Conservation (phyloP, 208 protist genomes). For the Porcisia deanei region DNA sequence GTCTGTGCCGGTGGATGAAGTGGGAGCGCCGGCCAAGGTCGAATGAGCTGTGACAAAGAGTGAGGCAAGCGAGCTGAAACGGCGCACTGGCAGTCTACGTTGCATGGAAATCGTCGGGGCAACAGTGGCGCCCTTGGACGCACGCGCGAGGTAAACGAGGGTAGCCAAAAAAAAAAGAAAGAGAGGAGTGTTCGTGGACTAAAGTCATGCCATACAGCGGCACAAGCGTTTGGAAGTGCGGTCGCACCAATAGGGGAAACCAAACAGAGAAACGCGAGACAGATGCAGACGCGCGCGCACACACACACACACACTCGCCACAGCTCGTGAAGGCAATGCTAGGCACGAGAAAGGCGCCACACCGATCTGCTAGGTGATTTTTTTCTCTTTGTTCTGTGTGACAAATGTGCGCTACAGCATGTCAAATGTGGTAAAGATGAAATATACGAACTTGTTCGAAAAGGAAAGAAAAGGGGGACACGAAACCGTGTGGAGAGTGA, state of each 20-base stretch:
- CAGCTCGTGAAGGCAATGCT: no score
- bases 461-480: no score
- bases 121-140: neutral
- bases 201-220: neutral
- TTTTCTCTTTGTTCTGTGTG: no score
- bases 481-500: no score
- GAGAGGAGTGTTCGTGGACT: no score
- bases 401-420: no score
- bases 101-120: neutral
- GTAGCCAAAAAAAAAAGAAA: neutral
- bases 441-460: no score
- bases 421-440: no score
- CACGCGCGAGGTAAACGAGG: neutral
- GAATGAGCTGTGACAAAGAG: neutral
- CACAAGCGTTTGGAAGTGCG: neutral
- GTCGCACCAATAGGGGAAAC: neutral
- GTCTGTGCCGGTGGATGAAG: no score
- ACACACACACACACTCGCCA: neutral
- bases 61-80: conserved; percentile 10
- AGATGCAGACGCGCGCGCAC: neutral
- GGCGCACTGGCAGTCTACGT: neutral
- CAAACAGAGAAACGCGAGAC: neutral
- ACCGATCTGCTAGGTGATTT: no score
- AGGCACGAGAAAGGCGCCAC: no score
- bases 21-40: neutral